Base-by-base conservation (phyloP, 176 grass and related monocot genomes). In the Rhynchospora tenuis region DNA sequence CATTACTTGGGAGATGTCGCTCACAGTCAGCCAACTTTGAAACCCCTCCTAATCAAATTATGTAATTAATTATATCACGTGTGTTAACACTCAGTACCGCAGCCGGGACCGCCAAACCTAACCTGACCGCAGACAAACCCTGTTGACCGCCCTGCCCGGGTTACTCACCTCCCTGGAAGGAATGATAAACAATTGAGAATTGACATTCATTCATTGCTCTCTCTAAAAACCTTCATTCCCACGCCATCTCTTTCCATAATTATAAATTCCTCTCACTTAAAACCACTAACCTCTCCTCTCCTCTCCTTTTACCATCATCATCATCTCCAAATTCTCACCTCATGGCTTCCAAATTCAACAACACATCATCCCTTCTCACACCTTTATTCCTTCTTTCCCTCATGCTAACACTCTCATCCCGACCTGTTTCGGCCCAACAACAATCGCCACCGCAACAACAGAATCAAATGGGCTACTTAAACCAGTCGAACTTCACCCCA, bases 401-500 rank as follows among this genome's bases (percentile, higher is more conserved):
- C 56, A 54, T 91, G 7, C 51, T 84, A 48, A 17, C 85, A 24
- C 66, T 80, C 2, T 22, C 42, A 10, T 73, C 87, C 0, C 44
- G 28, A 0, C 16, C 68, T 28, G 81, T 84, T 1, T 17, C 33
- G 3, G 89, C 73, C 20, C 92, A 85, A 78, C 8, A 77, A 48
- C 0, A 78, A 0, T 11, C 67, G 0, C 76, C 86, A 3, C 47
- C 67, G 76, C 56, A 73, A 79, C 2, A 22, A 19, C 19, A 26
- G 0, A 38, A 38, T 27, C 12, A 73, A 15, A 23, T 48, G n/a
- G 68, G 48, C 3, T 24, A 10, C 78, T 72, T 84, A 45, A 5
- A 28, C 73, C 0, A 9, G 8, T 43, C 33, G 5, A 90, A 3
- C 83, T 94, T 98, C 73, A 93, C 16, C 65, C 90, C 92, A 16